Evolutionary conservation across 208 protist genomes (phyloP).

Genomic region (Naegleria fowleri): DNA sequence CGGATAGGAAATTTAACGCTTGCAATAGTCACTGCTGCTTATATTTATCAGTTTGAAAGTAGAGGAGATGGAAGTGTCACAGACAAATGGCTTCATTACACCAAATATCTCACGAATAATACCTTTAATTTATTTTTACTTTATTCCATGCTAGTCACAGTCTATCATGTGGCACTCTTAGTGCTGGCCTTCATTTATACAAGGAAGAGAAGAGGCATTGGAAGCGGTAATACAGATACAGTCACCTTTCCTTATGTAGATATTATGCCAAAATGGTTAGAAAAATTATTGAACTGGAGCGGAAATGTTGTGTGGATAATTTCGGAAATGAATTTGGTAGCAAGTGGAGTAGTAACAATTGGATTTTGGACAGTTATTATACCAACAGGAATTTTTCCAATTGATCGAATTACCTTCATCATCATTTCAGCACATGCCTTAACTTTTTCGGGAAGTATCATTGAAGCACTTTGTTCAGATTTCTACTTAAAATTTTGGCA

Average conservation of each 20-base stretch:
- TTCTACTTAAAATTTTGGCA: not conserved
- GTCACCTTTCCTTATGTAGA: not conserved
- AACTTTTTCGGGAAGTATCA: not conserved
- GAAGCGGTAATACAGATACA: not conserved
- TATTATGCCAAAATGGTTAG: not conserved
- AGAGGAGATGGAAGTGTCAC: not conserved
- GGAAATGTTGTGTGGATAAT: not conserved
- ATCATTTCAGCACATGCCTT: not conserved
- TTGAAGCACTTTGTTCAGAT: not conserved
- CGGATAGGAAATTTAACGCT: not conserved
- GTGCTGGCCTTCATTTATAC: not conserved
- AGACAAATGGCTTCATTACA: not conserved
- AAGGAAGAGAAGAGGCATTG: not conserved
- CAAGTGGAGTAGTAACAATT: not conserved
- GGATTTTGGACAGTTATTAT: not conserved
- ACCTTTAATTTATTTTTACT: not conserved
- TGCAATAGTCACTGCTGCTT: not conserved
- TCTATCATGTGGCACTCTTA: not conserved
- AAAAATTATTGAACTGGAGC: not conserved
- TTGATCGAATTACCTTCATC: not conserved
- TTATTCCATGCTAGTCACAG: not conserved
- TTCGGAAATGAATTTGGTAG: not conserved
- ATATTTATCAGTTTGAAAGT: not conserved
- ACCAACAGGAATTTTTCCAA: conserved; percentile 4
- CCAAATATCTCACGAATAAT: not conserved